A percentile compares a stretch with the other conserved stretches of the same genome.
Conservation (phyloP, 768 basidiomycete genomes). For the Tephrocybe sp. region DNA sequence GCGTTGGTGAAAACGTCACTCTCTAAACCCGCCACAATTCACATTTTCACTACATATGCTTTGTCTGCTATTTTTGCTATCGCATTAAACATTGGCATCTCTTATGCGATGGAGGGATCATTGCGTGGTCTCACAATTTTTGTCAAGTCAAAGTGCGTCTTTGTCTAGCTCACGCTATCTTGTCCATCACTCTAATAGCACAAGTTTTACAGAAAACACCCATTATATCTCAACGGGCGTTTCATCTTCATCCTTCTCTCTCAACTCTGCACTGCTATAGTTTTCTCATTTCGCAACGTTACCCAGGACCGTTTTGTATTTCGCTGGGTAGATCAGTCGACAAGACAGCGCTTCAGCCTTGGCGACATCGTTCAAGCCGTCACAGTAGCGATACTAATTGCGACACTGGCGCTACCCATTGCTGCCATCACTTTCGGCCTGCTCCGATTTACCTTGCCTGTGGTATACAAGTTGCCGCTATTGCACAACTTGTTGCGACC, state of each 20-base stretch:
- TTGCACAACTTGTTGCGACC: slow-evolving; percentile 53
- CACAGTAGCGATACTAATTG: slow-evolving; percentile 40
- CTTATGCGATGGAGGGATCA: slow-evolving; percentile 23
- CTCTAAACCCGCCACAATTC: slow-evolving; percentile 45
- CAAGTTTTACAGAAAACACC: slow-evolving; percentile 56
- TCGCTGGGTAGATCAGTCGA: slow-evolving; percentile 31
- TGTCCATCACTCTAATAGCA: slow-evolving; percentile 2
- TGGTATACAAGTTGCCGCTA: slow-evolving; percentile 56
- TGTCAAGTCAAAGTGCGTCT: slow-evolving; percentile 62
- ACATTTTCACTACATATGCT: slow-evolving; percentile 46
- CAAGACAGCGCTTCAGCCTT: slow-evolving; percentile 14
- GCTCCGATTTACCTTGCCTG: slow-evolving; percentile 46
- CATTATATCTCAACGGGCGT: slow-evolving; percentile 70
- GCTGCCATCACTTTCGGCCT: slow-evolving; percentile 49
- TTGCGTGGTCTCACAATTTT: slow-evolving; percentile 47
- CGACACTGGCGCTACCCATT: slow-evolving; percentile 33
- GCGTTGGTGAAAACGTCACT: slow-evolving; percentile 45
- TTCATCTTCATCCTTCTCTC: slow-evolving; percentile 59
- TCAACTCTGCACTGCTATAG: slow-evolving; percentile 46
- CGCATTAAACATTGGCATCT: slow-evolving; percentile 40
- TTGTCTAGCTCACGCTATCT: background rate
- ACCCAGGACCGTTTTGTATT: slow-evolving; percentile 62
- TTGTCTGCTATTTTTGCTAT: slow-evolving; percentile 46
- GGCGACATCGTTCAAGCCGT: slow-evolving; percentile 27
- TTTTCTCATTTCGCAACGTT: slow-evolving; percentile 56